Conservation (phyloP, 345 rosid species). For the Salix caprea region DNA sequence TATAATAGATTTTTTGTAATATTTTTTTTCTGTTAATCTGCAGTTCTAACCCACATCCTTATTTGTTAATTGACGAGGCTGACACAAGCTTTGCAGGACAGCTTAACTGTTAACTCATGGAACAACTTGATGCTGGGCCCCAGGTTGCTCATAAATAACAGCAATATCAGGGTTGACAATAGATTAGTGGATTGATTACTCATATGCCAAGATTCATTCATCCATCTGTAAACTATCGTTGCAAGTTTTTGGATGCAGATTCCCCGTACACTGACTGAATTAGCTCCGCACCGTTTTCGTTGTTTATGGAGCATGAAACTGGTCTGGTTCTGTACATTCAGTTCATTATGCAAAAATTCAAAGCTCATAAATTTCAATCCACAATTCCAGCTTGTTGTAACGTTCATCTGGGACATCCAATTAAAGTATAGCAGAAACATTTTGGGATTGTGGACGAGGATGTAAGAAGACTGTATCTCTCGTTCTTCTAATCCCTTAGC, state of each 20-base stretch:
- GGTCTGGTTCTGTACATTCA: not conserved
- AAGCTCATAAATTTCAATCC: not conserved
- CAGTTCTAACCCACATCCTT: not conserved
- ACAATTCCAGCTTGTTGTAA: not conserved
- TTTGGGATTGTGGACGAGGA: not conserved
- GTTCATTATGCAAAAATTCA: not conserved
- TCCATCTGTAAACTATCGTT: not conserved
- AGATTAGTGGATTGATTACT: not conserved
- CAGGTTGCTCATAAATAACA: not conserved
- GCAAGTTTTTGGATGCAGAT: not conserved
- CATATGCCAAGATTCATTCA: not conserved
- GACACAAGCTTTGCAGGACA: not conserved
- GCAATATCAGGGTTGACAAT: not conserved
- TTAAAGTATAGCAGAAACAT: not conserved
- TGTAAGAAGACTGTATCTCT: not conserved
- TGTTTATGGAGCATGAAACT: not conserved
- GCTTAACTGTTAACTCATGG: not conserved
- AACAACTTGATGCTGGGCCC: not conserved
- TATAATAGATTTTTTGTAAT: too few relatives aligned
- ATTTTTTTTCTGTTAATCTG: too few relatives aligned
- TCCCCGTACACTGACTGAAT: not conserved
- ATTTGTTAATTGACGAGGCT: not conserved
- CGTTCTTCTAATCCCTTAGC: not conserved
- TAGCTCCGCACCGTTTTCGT: not conserved
- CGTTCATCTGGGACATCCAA: not conserved